Percentiles rank a stretch among this genome's conserved stretches.
These are phyloP conservation scores for Metschnikowia matae DNA, from an alignment of 805 yeast genomes.

Conservation along the genomic window DNA sequence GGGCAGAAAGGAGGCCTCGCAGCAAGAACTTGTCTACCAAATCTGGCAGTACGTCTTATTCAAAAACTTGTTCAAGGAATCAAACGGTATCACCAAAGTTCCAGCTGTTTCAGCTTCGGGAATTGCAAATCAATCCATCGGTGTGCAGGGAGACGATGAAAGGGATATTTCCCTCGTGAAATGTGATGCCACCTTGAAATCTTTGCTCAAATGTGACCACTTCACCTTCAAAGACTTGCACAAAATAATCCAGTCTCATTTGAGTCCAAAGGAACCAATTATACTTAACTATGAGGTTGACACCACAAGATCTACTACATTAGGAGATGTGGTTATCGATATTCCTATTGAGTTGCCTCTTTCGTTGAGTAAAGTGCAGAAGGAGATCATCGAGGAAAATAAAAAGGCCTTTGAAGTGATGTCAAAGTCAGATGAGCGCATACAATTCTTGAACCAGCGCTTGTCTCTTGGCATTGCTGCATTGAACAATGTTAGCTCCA, in stretches of 20 bases:
- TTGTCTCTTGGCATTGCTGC: slow-evolving; percentile 48
- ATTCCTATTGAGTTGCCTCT: slow-evolving; percentile 46
- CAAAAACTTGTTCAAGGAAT: slow-evolving; percentile 48
- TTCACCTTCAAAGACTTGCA: slow-evolving; percentile 70
- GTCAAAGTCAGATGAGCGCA: slow-evolving; percentile 40
- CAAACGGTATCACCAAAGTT: slow-evolving; percentile 28
- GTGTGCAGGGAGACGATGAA: slow-evolving; percentile 23
- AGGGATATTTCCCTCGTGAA: slow-evolving; percentile 33
- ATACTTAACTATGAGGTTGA: slow-evolving; percentile 68
- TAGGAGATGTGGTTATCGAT: slow-evolving; percentile 79
- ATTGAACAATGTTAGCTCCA: slow-evolving; percentile 54
- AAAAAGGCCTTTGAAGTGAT: slow-evolving; percentile 40
- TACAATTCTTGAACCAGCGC: slow-evolving; percentile 40
- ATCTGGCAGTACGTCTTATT: slow-evolving; percentile 76
- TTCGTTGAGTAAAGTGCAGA: slow-evolving; percentile 33
- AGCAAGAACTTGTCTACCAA: slow-evolving; percentile 77
- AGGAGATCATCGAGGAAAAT: slow-evolving; percentile 33
- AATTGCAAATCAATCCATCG: slow-evolving; percentile 15
- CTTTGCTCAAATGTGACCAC: slow-evolving; percentile 46
- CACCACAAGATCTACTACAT: slow-evolving; percentile 71
- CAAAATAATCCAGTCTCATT: slow-evolving; percentile 61
- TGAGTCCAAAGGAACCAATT: slow-evolving; percentile 81
- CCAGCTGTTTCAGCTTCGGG: slow-evolving; percentile 36
- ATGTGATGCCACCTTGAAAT: slow-evolving; percentile 43
- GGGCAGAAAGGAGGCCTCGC: slow-evolving; percentile 75